Evolutionary conservation across 2,329 filamentous ascomycete genomes (phyloP), one percentile per base, ranked within the genome.

Genomic region (Hymenoscyphus linearis): DNA sequence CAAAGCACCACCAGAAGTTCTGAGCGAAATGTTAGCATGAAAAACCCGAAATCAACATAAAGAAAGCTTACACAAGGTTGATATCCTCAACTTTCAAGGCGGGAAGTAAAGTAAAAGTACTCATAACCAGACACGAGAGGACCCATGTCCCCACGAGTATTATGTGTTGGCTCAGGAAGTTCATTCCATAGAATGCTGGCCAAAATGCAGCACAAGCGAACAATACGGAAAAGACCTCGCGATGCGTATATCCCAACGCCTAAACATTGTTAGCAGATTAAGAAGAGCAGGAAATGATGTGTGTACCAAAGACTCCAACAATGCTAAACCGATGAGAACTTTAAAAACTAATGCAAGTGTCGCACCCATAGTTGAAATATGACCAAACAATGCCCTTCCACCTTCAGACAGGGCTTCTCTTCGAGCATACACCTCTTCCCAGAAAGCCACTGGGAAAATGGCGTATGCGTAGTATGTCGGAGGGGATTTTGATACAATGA

Each of bases 391-490:
- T 56, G 84, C 80, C 65, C 81, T 82, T 57, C 82, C 80, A 2
- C 92, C 93, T 64, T 86, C 82, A 5, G 77, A 70, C 13, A 97
- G 74, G 50, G 90, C 90, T 53, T 82, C 80, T 60, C 92, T 83
- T 31, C 89, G 85, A 2, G 90, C 90, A 74, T 88, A 93, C 0
- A 97, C 90, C 71, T 97, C 93, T 74, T 97, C 93, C 95, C 95
- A 99, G 77, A 99, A 98, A 61, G 91, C 83, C 2, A 96, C 86
- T 0, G 95, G 95, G 74, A 99, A 99, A 68, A 96, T 84, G 0
- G 88, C 90, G 73, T 99, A 99, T 1, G 85, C 84, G 71, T 98
- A 99, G 74, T 99, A 99, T 2, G 90, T 88, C 61, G 80, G 73
- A 0, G 93, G 89, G 1, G 93, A 96, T 52, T 85, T 83, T 53